A percentile compares a stretch with the other conserved stretches of the same genome.
Conservation (phyloP, 208 protist species). For the Leptomonas seymouri region DNA sequence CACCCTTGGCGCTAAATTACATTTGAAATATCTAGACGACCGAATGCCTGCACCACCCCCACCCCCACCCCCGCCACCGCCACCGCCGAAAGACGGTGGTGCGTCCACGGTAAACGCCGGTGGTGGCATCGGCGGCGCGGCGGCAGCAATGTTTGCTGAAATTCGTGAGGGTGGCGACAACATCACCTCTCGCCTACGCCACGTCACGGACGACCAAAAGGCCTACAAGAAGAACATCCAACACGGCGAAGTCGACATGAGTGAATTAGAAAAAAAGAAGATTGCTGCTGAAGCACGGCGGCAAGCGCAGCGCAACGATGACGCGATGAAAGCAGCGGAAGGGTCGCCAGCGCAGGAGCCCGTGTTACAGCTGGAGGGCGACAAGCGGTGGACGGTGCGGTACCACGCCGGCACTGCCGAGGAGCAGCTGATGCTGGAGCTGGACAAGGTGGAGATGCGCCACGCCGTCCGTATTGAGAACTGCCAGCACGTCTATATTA, state of each 20-base stretch:
- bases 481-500: slow-evolving; percentile 66
- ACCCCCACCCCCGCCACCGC: slow-evolving; percentile 22
- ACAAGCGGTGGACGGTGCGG: slow-evolving; percentile 74
- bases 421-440: slow-evolving; percentile 42
- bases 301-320: slow-evolving; percentile 18
- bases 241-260: slow-evolving; percentile 73
- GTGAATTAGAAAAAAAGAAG: slow-evolving; percentile 62
- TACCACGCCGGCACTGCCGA: slow-evolving; percentile 49
- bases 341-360: slow-evolving; percentile 13
- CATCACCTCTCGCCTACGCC: slow-evolving; percentile 70
- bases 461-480: slow-evolving; percentile 79
- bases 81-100: slow-evolving; percentile 5
- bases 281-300: slow-evolving; percentile 46
- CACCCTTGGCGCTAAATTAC: not conserved
- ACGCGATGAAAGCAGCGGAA: slow-evolving; percentile 1
- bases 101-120: not conserved
- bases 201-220: slow-evolving; percentile 78
- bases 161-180: slow-evolving; percentile 69
- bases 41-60: slow-evolving; percentile 10
- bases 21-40: not conserved
- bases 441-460: slow-evolving; percentile 69
- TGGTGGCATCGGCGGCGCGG: slow-evolving; percentile 43
- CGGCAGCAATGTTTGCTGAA: slow-evolving; percentile 73
- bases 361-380: slow-evolving; percentile 56
- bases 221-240: slow-evolving; percentile 76